Percentiles rank a stretch among this genome's conserved stretches.
Conservation (phyloP, 2,329 filamentous ascomycete species). For the Trichophaea hybrida region DNA sequence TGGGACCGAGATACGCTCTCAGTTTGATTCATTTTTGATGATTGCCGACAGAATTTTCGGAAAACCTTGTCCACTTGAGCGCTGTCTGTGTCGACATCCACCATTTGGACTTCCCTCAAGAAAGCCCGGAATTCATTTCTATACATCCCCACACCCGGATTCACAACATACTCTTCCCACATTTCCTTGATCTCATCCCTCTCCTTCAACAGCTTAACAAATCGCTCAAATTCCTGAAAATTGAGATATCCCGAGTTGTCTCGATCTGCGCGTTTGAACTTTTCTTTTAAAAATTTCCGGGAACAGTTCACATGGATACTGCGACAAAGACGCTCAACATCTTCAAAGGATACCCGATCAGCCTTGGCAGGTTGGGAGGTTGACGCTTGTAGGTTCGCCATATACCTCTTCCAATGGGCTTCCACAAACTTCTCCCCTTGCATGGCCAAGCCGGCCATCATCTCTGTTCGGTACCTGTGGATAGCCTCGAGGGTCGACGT, state of each 20-base stretch:
- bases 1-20: constrained; percentile 30
- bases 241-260: constrained; percentile 51
- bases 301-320: constrained; percentile 87
- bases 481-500: constrained; percentile 70
- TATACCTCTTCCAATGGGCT: constrained; percentile 74
- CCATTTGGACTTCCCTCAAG: constrained; percentile 55
- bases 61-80: constrained; percentile 60
- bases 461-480: constrained; percentile 69
- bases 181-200: constrained; percentile 66
- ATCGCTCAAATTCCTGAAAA: constrained; percentile 68
- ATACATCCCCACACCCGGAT: constrained; percentile 51
- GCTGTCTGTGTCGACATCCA: constrained; percentile 55
- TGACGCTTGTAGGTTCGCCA: constrained; percentile 40
- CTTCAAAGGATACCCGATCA: constrained; percentile 60
- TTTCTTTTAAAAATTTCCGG: constrained; percentile 53
- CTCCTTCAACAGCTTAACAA: constrained; percentile 69
- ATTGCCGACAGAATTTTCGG: constrained; percentile 49
- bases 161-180: constrained; percentile 47
- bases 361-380: constrained; percentile 35
- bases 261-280: constrained; percentile 61
- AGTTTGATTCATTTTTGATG: constrained; percentile 37
- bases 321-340: constrained; percentile 70
- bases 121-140: constrained; percentile 62
- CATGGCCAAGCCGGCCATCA: constrained; percentile 78
- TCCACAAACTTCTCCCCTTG: constrained; percentile 71